These are phyloP conservation scores for Lentinula sp. DNA, from an alignment of 768 basidiomycete genomes.

Conservation along the genomic window DNA sequence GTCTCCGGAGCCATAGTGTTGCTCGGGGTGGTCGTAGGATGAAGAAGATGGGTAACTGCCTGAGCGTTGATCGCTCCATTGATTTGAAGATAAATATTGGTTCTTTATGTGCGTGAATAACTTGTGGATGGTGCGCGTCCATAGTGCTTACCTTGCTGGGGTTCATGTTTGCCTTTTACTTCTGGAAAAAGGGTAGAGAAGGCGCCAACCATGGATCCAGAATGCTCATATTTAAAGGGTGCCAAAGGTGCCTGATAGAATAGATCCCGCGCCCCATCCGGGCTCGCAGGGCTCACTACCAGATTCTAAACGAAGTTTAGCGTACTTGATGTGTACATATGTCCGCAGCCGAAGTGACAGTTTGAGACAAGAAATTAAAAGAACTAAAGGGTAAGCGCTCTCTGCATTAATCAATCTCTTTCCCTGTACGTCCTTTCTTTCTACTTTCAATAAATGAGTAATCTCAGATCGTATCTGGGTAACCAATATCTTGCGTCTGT, in stretches of 20 bases:
- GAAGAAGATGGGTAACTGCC: slow-evolving; percentile 16
- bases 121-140: slow-evolving; percentile 11
- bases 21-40: slow-evolving; percentile 15
- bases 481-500: background rate
- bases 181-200: slow-evolving; percentile 15
- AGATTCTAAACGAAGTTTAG: slow-evolving; percentile 5
- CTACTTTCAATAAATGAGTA: background rate
- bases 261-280: slow-evolving; percentile 5
- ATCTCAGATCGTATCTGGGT: slow-evolving; percentile 6
- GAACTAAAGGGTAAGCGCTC: slow-evolving; percentile 3
- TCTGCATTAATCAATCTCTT: slow-evolving; percentile 1
- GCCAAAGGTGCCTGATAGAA: slow-evolving; percentile 7
- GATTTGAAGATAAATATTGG: slow-evolving; percentile 20
- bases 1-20: slow-evolving; percentile 14
- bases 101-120: slow-evolving; percentile 26
- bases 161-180: slow-evolving; percentile 22
- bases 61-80: slow-evolving; percentile 29
- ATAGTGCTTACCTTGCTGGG: slow-evolving; percentile 11
- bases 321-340: background rate
- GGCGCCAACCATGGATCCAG: slow-evolving; percentile 19
- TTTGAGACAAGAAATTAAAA: slow-evolving; percentile 3
- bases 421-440: background rate
- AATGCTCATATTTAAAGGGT: slow-evolving; percentile 6
- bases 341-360: slow-evolving; percentile 7
- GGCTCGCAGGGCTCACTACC: background rate